Evolutionary conservation across 1,284 basidiomycete genomes (phyloP).

Genomic region (Boletus holoroseus): DNA sequence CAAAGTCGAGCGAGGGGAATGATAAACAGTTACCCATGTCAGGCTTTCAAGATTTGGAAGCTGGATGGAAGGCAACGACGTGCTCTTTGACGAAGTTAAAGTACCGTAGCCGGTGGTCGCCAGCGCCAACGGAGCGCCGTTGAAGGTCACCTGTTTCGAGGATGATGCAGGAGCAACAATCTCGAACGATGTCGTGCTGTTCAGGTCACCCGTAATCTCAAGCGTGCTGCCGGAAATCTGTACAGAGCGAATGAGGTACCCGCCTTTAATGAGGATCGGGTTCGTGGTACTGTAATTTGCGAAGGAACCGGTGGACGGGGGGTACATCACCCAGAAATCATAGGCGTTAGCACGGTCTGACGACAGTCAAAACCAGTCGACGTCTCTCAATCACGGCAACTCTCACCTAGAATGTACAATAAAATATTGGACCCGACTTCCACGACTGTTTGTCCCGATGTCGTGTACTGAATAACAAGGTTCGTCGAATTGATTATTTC

Average conservation of each 20-base stretch:
- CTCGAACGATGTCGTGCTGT: constrained; percentile 40
- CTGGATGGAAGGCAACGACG: constrained; percentile 16
- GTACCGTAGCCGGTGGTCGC: constrained; percentile 39
- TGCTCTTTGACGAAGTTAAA: constrained; percentile 14
- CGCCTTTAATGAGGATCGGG: constrained; percentile 45
- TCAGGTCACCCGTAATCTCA: constrained; percentile 40
- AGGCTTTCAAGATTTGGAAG: constrained; percentile 20
- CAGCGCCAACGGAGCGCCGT: constrained; percentile 32
- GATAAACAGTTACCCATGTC: constrained; percentile 16
- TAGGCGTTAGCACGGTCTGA: constrained; percentile 46
- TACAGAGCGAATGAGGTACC: constrained; percentile 43
- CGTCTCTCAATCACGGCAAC: not conserved
- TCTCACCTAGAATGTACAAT: constrained; percentile 42
- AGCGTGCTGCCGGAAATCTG: constrained; percentile 34
- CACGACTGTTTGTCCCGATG: constrained; percentile 42
- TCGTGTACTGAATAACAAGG: constrained; percentile 42
- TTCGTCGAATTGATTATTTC: constrained; percentile 31
- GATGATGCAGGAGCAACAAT: constrained; percentile 40
- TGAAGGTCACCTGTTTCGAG: constrained; percentile 39
- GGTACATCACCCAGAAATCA: constrained; percentile 47
- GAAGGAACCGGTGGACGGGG: constrained; percentile 35
- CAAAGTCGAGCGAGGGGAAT: not conserved
- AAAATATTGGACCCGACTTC: constrained; percentile 38
- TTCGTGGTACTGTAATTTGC: constrained; percentile 38
- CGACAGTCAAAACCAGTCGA: constrained; percentile 3